Percentiles rank a stretch among this genome's conserved stretches.
phyloP scores from a whole-genome alignment of 805 yeast genomes.

The Yamadazyma endophytica region DNA sequence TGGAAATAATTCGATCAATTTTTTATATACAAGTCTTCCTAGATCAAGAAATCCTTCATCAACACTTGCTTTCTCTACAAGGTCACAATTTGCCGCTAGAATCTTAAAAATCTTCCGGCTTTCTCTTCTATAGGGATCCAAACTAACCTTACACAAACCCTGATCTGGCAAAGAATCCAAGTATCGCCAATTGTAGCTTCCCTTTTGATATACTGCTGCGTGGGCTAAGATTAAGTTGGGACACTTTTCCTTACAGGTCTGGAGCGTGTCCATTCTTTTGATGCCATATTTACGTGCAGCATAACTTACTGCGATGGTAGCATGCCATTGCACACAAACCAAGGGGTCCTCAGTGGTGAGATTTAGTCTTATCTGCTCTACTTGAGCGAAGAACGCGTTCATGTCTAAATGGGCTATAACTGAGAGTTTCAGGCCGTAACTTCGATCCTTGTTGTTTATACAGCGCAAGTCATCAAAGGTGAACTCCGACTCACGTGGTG shows the following conservation, averaged over 20 bases:
- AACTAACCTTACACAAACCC: slow-evolving; percentile 70
- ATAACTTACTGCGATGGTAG: slow-evolving; percentile 85
- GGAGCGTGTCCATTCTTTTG: slow-evolving; percentile 67
- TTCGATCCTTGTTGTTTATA: slow-evolving; percentile 40
- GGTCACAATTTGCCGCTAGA: slow-evolving; percentile 56
- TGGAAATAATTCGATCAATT: slow-evolving; percentile 46
- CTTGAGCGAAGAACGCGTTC: slow-evolving; percentile 96
- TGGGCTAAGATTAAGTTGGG: slow-evolving; percentile 77
- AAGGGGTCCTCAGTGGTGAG: slow-evolving; percentile 70
- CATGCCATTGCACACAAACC: slow-evolving; percentile 91
- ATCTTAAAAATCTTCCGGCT: slow-evolving; percentile 72
- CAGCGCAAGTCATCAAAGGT: slow-evolving; percentile 47
- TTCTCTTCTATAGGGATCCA: slow-evolving; percentile 89
- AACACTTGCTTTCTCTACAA: slow-evolving; percentile 90
- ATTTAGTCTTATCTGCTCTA: slow-evolving; percentile 74
- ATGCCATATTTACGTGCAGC: slow-evolving; percentile 87
- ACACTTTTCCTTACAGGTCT: slow-evolving; percentile 69
- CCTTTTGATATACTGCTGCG: slow-evolving; percentile 89
- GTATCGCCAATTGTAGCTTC: slow-evolving; percentile 81
- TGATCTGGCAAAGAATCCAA: slow-evolving; percentile 56
- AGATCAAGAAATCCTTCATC: slow-evolving; percentile 90
- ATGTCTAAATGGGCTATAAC: slow-evolving; percentile 84
- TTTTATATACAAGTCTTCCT: slow-evolving; percentile 56
- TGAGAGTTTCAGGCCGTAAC: slow-evolving; percentile 66
- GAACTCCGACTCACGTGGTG: slow-evolving; percentile 32